Conservation (phyloP, 768 basidiomycete genomes). For the Cystoderma amianthinum region DNA sequence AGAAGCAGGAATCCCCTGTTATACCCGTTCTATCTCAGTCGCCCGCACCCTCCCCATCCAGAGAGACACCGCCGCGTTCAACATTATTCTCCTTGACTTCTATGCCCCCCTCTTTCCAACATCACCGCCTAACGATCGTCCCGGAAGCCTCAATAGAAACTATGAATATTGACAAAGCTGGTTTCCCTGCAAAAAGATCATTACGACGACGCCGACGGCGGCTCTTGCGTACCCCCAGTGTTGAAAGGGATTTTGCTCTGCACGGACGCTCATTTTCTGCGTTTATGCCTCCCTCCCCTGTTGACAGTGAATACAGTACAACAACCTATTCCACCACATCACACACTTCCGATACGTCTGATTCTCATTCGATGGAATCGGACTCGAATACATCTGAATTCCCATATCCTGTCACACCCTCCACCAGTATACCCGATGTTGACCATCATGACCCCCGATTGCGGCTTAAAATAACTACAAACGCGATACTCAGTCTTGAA, state of each 20-base stretch:
- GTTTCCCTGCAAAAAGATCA: constrained; percentile 7
- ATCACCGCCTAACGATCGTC: constrained; percentile 13
- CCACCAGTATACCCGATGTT: constrained; percentile 9
- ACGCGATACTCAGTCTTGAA: constrained; percentile 1
- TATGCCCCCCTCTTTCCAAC: background rate
- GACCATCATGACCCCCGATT: constrained; percentile 4
- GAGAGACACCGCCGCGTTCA: constrained; percentile 9
- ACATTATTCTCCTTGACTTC: constrained; percentile 9
- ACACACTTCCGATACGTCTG: constrained; percentile 8
- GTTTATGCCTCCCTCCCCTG: background rate
- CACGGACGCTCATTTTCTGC: constrained; percentile 10
- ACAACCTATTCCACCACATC: constrained; percentile 8
- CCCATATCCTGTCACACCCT: constrained; percentile 3
- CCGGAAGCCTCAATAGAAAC: constrained; percentile 18
- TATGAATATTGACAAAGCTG: constrained; percentile 5
- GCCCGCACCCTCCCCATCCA: constrained; percentile 12
- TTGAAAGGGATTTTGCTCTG: constrained; percentile 25
- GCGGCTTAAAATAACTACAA: background rate
- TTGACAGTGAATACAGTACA: background rate
- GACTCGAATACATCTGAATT: constrained; percentile 1
- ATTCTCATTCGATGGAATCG: background rate
- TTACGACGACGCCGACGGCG: constrained; percentile 20
- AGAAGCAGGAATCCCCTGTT: constrained; percentile 8
- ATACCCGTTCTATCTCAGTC: constrained; percentile 12
- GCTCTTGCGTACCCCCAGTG: constrained; percentile 27